Conservation (phyloP, 2,329 filamentous ascomycete species). For the Ophiostoma australiae region DNA sequence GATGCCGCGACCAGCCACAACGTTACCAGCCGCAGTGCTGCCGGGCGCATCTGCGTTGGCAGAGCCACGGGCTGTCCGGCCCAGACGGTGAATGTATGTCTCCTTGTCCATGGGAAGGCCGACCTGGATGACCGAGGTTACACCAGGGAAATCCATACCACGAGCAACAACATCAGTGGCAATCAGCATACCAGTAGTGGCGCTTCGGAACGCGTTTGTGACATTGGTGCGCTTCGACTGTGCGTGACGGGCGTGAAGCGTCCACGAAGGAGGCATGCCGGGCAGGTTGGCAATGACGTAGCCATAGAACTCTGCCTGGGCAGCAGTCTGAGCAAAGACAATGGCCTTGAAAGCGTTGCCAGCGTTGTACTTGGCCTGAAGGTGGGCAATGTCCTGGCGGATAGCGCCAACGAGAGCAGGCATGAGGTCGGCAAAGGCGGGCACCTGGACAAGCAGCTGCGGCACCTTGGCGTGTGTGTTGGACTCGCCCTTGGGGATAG, state of each 20-base stretch:
- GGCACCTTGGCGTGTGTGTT: constrained; percentile 73
- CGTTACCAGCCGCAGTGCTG: constrained; percentile 50
- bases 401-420: constrained; percentile 56
- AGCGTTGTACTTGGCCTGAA: constrained; percentile 24
- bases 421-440: constrained; percentile 65
- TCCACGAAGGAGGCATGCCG: constrained; percentile 41
- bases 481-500: constrained; percentile 67
- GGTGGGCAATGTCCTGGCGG: constrained; percentile 37
- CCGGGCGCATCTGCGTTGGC: constrained; percentile 59
- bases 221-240: constrained; percentile 49
- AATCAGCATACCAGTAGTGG: constrained; percentile 52
- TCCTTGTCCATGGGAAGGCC: constrained; percentile 56
- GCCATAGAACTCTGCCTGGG: constrained; percentile 48
- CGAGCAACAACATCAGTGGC: constrained; percentile 68
- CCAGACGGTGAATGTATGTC: constrained; percentile 63
- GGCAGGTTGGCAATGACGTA: constrained; percentile 40
- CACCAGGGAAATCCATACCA: constrained; percentile 68
- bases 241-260: constrained; percentile 48
- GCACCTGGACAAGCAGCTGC: constrained; percentile 63
- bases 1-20: constrained; percentile 51
- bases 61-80: constrained; percentile 61
- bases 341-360: constrained; percentile 71
- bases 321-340: constrained; percentile 65
- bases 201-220: constrained; percentile 57
- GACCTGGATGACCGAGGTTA: constrained; percentile 61